Conservation (phyloP, 2,329 filamentous ascomycete species). For the Alternaria rosae region DNA sequence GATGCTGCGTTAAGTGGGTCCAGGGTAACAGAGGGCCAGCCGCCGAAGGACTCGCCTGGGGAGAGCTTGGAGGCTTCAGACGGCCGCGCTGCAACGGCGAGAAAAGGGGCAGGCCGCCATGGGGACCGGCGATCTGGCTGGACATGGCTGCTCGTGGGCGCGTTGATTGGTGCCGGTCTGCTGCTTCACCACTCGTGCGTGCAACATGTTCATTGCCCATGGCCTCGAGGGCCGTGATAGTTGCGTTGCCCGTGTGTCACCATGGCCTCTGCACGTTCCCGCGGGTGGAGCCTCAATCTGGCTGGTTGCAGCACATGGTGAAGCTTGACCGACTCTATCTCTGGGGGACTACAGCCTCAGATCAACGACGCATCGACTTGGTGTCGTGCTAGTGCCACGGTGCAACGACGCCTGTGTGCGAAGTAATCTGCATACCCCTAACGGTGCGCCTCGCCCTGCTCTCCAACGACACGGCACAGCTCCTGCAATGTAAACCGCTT, state of each 20-base stretch:
- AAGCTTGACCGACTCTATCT: conserved; percentile 17
- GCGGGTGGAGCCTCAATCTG: conserved; percentile 11
- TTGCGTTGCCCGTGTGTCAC: neutral
- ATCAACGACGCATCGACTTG: conserved; percentile 21
- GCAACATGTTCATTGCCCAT: neutral
- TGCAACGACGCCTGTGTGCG: conserved; percentile 16
- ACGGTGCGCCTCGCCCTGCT: conserved; percentile 21
- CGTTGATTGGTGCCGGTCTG: conserved; percentile 30
- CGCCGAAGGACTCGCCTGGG: conserved; percentile 3
- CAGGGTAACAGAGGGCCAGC: conserved; percentile 18
- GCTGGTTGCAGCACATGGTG: conserved; percentile 4
- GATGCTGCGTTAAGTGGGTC: conserved; percentile 23
- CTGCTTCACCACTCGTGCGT: neutral
- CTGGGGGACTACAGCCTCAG: conserved; percentile 17
- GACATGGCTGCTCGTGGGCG: conserved; percentile 25
- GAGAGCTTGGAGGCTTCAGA: neutral
- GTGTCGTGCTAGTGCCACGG: conserved; percentile 29
- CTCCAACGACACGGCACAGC: conserved; percentile 10
- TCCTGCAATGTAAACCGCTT: conserved; percentile 14
- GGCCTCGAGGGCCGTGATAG: neutral
- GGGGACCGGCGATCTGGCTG: conserved; percentile 5
- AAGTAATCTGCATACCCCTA: conserved; percentile 21
- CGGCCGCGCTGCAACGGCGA: conserved; percentile 16
- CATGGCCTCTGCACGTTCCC: conserved; percentile 4
- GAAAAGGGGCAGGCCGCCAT: conserved; percentile 36